phyloP scores from a whole-genome alignment of 2,329 filamentous ascomycete genomes.

The Whalleya microplaca region DNA sequence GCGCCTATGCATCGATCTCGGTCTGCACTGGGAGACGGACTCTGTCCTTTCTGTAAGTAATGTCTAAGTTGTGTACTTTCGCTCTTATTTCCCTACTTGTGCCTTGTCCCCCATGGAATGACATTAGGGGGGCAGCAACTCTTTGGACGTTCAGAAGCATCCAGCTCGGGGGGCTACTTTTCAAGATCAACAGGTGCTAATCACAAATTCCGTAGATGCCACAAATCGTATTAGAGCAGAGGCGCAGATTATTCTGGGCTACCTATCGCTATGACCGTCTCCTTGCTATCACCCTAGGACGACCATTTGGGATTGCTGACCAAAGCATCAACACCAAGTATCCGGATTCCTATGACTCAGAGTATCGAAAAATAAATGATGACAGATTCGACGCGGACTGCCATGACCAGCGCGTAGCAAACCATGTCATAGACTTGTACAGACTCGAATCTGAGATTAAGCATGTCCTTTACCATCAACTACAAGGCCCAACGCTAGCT shows the following conservation, averaged over 20 bases:
- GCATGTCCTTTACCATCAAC: constrained; percentile 37
- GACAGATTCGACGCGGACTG: constrained; percentile 9
- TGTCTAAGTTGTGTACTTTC: too few species aligned
- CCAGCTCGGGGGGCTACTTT: too few species aligned
- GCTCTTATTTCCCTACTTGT: too few species aligned
- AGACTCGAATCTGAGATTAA: constrained; percentile 41
- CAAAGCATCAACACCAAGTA: constrained; percentile 27
- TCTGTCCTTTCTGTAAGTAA: too few species aligned
- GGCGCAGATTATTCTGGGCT: constrained; percentile 33
- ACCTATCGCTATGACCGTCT: constrained; percentile 35
- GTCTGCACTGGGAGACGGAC: too few species aligned
- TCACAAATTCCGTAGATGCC: constrained; percentile 20
- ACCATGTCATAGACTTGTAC: constrained; percentile 35
- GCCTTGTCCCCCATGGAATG: too few species aligned
- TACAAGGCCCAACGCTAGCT: constrained; percentile 31
- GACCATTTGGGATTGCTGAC: constrained; percentile 37
- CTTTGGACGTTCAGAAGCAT: too few species aligned
- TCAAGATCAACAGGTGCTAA: too few species aligned
- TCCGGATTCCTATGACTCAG: constrained; percentile 28
- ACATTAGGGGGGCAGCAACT: constrained; percentile 35
- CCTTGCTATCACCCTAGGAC: constrained; percentile 34
- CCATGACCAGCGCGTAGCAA: constrained; percentile 33
- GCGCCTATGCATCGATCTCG: too few species aligned
- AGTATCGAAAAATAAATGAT: background rate
- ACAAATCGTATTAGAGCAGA: constrained; percentile 29